Conservation (phyloP, 2,329 filamentous ascomycete species). For the Pestalotiopsis sp. region DNA sequence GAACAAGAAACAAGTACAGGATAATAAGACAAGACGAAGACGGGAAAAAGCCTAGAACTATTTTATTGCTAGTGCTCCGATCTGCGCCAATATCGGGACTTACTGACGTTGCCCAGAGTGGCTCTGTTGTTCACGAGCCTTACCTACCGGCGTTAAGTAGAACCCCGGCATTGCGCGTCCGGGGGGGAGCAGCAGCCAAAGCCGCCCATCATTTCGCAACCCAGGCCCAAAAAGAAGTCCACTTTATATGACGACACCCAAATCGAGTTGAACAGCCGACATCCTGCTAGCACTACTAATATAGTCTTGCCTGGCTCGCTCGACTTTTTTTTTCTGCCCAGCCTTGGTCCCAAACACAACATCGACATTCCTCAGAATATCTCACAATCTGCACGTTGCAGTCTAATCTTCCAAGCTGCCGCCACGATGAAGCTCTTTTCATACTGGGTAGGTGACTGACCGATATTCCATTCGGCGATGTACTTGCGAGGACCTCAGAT, state of each 20-base stretch:
- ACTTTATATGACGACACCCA: slow-evolving; percentile 12
- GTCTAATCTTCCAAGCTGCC: not conserved
- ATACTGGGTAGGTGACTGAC: slow-evolving; percentile 38
- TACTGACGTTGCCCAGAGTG: slow-evolving; percentile 7
- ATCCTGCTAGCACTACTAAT: not conserved
- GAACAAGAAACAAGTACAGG: not conserved
- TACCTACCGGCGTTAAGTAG: not conserved
- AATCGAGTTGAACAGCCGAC: not conserved
- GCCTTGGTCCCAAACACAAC: not conserved
- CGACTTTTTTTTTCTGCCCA: not conserved
- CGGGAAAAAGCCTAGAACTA: not conserved
- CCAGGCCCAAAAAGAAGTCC: slow-evolving; percentile 3
- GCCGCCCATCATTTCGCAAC: not conserved
- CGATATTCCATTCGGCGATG: not conserved
- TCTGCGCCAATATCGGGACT: not conserved
- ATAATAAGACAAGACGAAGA: not conserved
- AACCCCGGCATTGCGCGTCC: not conserved
- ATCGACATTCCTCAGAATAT: not conserved
- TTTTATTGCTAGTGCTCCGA: not conserved
- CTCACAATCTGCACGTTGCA: not conserved
- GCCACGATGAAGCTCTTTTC: slow-evolving; percentile 23
- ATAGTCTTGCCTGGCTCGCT: not conserved
- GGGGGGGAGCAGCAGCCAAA: not conserved
- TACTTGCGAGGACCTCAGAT: too few relatives aligned
- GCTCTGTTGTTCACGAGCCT: not conserved